Evolutionary conservation across 768 basidiomycete species (phyloP).

Genomic region (Boletus tylopilopsis): DNA sequence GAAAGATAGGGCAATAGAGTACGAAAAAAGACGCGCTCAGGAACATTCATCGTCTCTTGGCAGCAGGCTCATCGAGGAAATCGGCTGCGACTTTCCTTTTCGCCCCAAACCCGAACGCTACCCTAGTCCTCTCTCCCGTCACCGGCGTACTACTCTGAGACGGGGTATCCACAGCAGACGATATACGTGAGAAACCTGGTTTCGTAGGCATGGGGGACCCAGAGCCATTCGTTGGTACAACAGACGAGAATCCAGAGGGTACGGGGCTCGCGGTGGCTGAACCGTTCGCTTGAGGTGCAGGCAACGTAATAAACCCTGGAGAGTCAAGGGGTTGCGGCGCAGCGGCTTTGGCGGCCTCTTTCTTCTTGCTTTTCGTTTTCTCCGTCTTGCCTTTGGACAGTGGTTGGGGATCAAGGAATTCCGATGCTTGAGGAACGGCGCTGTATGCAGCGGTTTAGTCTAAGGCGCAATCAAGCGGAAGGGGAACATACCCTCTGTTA

Average conservation of each 20-base stretch:
- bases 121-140: slow-evolving; percentile 63
- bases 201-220: slow-evolving; percentile 60
- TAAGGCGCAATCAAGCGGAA: neutral
- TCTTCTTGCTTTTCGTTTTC: slow-evolving; percentile 77
- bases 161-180: slow-evolving; percentile 50
- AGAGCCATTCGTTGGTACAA: slow-evolving; percentile 29
- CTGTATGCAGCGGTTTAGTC: slow-evolving; percentile 37
- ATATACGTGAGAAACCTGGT: slow-evolving; percentile 76
- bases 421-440: slow-evolving; percentile 81
- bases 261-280: slow-evolving; percentile 40
- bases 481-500: slow-evolving; percentile 73
- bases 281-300: slow-evolving; percentile 51
- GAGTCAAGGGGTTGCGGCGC: slow-evolving; percentile 44
- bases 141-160: slow-evolving; percentile 52
- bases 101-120: slow-evolving; percentile 70
- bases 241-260: slow-evolving; percentile 36
- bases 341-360: slow-evolving; percentile 52
- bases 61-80: slow-evolving; percentile 57
- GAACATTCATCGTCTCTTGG: slow-evolving; percentile 46
- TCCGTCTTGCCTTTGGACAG: slow-evolving; percentile 82
- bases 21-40: neutral
- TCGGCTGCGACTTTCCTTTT: slow-evolving; percentile 82
- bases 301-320: slow-evolving; percentile 70
- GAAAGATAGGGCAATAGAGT: neutral
- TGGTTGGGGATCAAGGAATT: slow-evolving; percentile 78